These are phyloP conservation scores for Colletotrichum lindemuthianum DNA, from an alignment of 2,329 filamentous ascomycete species.

Conservation along the genomic window DNA sequence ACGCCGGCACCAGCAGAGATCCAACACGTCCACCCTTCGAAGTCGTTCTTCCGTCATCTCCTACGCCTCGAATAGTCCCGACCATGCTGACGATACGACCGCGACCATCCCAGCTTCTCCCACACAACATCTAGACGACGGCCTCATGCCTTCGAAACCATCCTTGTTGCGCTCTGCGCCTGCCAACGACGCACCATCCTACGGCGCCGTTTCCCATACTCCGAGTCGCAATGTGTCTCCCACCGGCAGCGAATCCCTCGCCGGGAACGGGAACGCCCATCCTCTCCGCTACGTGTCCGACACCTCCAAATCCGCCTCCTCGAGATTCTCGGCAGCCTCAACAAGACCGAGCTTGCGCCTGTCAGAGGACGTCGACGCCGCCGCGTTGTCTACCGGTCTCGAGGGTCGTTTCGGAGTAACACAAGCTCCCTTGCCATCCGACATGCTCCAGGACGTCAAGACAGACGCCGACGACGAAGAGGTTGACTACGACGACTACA, in stretches of 20 bases:
- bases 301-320: constrained; percentile 43
- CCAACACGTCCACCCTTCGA: constrained; percentile 21
- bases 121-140: constrained; percentile 30
- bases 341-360: constrained; percentile 47
- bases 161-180: constrained; percentile 45
- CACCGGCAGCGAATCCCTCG: constrained; percentile 45
- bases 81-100: constrained; percentile 36
- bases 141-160: constrained; percentile 40
- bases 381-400: constrained; percentile 61
- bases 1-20: constrained; percentile 3
- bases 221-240: constrained; percentile 49
- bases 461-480: constrained; percentile 36
- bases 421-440: constrained; percentile 57
- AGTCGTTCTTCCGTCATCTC: constrained; percentile 26
- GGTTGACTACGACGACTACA: constrained; percentile 43
- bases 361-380: constrained; percentile 62
- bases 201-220: constrained; percentile 51
- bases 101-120: constrained; percentile 12
- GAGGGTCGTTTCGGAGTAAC: constrained; percentile 64
- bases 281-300: constrained; percentile 48
- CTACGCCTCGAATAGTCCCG: constrained; percentile 14
- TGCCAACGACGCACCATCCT: constrained; percentile 44
- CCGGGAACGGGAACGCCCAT: constrained; percentile 42
- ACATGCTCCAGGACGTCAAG: constrained; percentile 53
- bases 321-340: constrained; percentile 43